Percentiles rank a stretch among this genome's conserved stretches.
These are phyloP conservation scores for Stereocaulon alpinum DNA, from an alignment of 495 filamentous ascomycete species.

Conservation along the genomic window DNA sequence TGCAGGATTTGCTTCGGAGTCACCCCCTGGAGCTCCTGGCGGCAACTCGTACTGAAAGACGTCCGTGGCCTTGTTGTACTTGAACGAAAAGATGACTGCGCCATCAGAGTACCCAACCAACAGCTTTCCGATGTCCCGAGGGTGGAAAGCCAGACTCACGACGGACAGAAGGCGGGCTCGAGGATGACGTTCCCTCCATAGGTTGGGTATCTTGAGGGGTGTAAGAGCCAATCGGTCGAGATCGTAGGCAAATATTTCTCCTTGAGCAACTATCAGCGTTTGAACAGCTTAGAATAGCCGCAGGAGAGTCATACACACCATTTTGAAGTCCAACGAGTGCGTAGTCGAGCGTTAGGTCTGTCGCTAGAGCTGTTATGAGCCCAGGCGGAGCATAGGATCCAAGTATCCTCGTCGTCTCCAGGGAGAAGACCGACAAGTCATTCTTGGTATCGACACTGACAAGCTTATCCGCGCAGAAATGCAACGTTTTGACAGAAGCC, in stretches of 20 bases:
- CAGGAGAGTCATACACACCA: slow-evolving; percentile 34
- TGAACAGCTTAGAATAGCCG: neutral
- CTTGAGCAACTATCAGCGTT: slow-evolving; percentile 29
- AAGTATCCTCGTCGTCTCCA: slow-evolving; percentile 50
- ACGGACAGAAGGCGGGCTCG: slow-evolving; percentile 47
- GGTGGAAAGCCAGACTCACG: slow-evolving; percentile 74
- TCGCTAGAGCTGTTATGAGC: slow-evolving; percentile 55
- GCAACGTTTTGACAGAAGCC: slow-evolving; percentile 58
- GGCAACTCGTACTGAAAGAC: slow-evolving; percentile 78
- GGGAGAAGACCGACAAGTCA: slow-evolving; percentile 69
- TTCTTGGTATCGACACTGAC: slow-evolving; percentile 75
- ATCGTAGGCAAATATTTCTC: slow-evolving; percentile 81
- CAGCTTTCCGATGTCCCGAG: slow-evolving; percentile 84
- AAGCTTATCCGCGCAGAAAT: slow-evolving; percentile 70
- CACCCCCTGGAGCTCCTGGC: slow-evolving; percentile 77
- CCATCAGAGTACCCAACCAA: slow-evolving; percentile 81
- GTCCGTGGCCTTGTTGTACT: slow-evolving; percentile 65
- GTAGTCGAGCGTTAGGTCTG: slow-evolving; percentile 87
- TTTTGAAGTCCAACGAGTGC: slow-evolving; percentile 66
- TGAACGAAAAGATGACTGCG: slow-evolving; percentile 84
- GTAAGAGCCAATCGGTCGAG: slow-evolving; percentile 69
- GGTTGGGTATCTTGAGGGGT: slow-evolving; percentile 68
- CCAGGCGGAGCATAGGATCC: slow-evolving; percentile 63
- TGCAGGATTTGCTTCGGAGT: slow-evolving; percentile 43
- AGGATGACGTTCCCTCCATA: slow-evolving; percentile 62